Conservation (phyloP, 2,329 filamentous ascomycete species). For the Colletotrichum theobromicola region DNA sequence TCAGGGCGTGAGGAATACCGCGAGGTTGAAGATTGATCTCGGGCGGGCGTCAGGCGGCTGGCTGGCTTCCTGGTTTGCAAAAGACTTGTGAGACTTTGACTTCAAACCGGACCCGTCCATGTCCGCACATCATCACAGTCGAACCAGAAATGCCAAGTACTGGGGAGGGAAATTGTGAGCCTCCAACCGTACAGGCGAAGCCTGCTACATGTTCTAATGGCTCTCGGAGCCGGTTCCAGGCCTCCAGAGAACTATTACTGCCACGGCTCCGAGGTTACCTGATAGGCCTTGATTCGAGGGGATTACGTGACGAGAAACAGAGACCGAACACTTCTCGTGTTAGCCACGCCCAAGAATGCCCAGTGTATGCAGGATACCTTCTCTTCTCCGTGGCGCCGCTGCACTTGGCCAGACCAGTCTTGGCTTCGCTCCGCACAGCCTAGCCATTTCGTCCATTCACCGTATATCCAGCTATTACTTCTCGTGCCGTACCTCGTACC, state of each 20-base stretch:
- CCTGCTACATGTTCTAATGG: neutral
- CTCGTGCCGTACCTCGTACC: neutral
- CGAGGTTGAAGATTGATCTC: neutral
- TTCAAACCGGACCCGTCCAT: neutral
- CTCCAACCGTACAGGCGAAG: neutral
- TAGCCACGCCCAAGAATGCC: neutral
- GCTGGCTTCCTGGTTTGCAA: neutral
- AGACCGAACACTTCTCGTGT: neutral
- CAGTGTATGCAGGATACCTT: neutral
- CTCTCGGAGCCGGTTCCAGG: neutral
- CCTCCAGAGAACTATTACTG: neutral
- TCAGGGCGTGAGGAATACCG: neutral
- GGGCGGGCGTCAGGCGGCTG: neutral
- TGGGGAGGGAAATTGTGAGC: neutral
- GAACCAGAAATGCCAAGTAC: neutral
- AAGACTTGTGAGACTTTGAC: neutral
- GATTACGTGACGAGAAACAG: neutral
- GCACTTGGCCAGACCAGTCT: neutral
- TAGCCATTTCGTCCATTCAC: neutral
- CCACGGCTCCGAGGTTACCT: neutral
- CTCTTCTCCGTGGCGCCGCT: neutral
- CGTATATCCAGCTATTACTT: neutral
- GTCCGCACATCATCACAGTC: neutral
- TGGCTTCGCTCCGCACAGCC: neutral
- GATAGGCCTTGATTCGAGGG: neutral